Evolutionary conservation across 2,329 filamentous ascomycete genomes (phyloP).

Genomic region (Arachnopeziza araneosa): DNA sequence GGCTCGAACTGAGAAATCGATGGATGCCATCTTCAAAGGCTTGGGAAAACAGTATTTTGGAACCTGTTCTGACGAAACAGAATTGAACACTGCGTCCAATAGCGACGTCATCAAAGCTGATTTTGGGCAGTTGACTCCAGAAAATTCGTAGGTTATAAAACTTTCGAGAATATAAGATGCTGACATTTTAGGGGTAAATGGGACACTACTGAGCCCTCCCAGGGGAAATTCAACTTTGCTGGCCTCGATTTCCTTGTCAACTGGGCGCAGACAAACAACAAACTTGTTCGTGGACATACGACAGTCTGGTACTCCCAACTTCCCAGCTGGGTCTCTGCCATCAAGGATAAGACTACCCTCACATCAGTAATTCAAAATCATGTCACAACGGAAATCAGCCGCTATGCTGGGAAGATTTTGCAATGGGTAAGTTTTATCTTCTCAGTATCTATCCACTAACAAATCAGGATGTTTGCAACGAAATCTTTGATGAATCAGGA

Average conservation of each 20-base stretch:
- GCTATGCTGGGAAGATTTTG: slow-evolving; percentile 59
- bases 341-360: slow-evolving; percentile 44
- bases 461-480: slow-evolving; percentile 55
- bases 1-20: slow-evolving; percentile 9
- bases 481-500: slow-evolving; percentile 46
- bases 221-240: slow-evolving; percentile 46
- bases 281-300: slow-evolving; percentile 60
- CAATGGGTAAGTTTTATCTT: slow-evolving; percentile 36
- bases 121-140: slow-evolving; percentile 61
- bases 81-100: slow-evolving; percentile 43
- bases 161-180: neutral
- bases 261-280: slow-evolving; percentile 50
- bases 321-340: slow-evolving; percentile 52
- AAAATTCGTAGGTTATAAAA: slow-evolving; percentile 40
- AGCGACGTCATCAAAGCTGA: slow-evolving; percentile 53
- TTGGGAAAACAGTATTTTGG: slow-evolving; percentile 64
- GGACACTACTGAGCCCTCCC: slow-evolving; percentile 45
- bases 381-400: slow-evolving; percentile 49
- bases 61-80: slow-evolving; percentile 48
- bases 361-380: slow-evolving; percentile 54
- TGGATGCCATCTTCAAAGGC: slow-evolving; percentile 52
- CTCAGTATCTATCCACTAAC: neutral
- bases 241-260: slow-evolving; percentile 55
- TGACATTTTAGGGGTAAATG: slow-evolving; percentile 54
- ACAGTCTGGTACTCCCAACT: slow-evolving; percentile 63